These are phyloP conservation scores for Xylariales sp. DNA, from an alignment of 2,329 filamentous ascomycete species.

Conservation along the genomic window DNA sequence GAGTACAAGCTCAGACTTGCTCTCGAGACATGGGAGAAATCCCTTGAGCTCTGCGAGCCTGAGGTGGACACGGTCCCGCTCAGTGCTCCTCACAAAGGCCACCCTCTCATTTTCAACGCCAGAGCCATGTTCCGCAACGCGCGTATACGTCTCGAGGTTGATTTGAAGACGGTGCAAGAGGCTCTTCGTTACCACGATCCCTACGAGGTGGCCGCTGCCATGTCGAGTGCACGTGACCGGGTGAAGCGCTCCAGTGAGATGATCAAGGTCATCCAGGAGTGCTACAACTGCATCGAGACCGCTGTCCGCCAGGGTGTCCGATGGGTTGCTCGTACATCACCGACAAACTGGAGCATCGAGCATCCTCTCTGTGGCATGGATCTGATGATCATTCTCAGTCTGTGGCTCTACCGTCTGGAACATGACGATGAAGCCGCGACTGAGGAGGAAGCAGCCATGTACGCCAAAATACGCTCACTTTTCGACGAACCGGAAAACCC, in stretches of 20 bases:
- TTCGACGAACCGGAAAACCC: slow-evolving; percentile 85
- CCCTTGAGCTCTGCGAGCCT: slow-evolving; percentile 85
- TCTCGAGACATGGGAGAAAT: slow-evolving; percentile 98
- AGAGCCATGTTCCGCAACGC: slow-evolving; percentile 97
- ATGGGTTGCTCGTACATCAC: slow-evolving; percentile 96
- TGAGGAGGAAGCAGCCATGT: slow-evolving; percentile 81
- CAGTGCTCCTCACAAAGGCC: slow-evolving; percentile 90
- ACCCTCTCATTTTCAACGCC: slow-evolving; percentile 95
- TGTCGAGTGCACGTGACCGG: slow-evolving; percentile 89
- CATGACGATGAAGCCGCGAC: slow-evolving; percentile 91
- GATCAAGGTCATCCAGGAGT: slow-evolving; percentile 97
- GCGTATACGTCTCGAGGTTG: slow-evolving; percentile 84
- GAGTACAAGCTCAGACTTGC: slow-evolving; percentile 97
- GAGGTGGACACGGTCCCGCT: slow-evolving; percentile 84
- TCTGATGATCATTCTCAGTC: slow-evolving; percentile 92
- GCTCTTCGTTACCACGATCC: slow-evolving; percentile 94
- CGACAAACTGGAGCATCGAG: slow-evolving; percentile 98
- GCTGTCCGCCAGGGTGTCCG: slow-evolving; percentile 90
- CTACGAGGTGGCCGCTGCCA: slow-evolving; percentile 93
- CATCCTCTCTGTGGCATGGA: slow-evolving; percentile 95
- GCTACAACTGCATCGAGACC: slow-evolving; percentile 96
- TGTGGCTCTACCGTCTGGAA: slow-evolving; percentile 99
- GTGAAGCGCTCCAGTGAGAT: slow-evolving; percentile 95
- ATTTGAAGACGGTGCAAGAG: slow-evolving; percentile 93
- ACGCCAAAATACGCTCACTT: slow-evolving; percentile 84